phyloP scores from a whole-genome alignment of 345 rosid genomes.

The Geranium brycei region DNA sequence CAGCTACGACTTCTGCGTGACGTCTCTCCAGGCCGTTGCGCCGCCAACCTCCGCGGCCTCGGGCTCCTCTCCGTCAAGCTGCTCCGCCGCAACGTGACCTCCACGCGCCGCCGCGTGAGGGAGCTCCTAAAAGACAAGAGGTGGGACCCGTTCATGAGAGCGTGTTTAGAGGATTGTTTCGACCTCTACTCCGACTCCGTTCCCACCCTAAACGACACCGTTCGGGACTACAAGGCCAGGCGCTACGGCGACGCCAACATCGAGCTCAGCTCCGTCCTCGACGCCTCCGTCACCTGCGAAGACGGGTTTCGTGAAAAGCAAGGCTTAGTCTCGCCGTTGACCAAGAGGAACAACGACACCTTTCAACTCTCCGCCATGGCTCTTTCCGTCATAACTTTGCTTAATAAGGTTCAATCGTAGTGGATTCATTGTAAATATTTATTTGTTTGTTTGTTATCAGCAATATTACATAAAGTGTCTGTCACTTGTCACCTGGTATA shows the following conservation, averaged over 20 bases:
- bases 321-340: slow-evolving; percentile 28
- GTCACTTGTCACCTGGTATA: no score
- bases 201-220: slow-evolving; percentile 20
- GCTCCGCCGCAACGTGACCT: slow-evolving; percentile 27
- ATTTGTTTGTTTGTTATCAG: no score
- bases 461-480: no score
- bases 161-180: slow-evolving; percentile 36
- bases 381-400: slow-evolving; percentile 40
- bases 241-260: slow-evolving; percentile 32
- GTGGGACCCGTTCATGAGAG: slow-evolving; percentile 15
- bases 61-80: slow-evolving; percentile 39
- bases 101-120: no score
- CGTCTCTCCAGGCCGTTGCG: slow-evolving; percentile 25
- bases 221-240: slow-evolving; percentile 22
- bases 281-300: slow-evolving; percentile 44
- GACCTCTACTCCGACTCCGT: slow-evolving; percentile 41
- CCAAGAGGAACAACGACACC: slow-evolving; percentile 22
- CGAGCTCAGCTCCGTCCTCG: slow-evolving; percentile 31
- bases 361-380: slow-evolving; percentile 36
- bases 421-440: no score
- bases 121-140: slow-evolving; percentile 21
- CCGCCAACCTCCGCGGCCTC: slow-evolving; percentile 23
- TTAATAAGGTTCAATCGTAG: not conserved
- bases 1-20: slow-evolving; percentile 30
- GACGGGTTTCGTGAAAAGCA: slow-evolving; percentile 41